These are phyloP conservation scores for Penicillium canariense DNA, from an alignment of 495 filamentous ascomycete genomes.

Conservation along the genomic window DNA sequence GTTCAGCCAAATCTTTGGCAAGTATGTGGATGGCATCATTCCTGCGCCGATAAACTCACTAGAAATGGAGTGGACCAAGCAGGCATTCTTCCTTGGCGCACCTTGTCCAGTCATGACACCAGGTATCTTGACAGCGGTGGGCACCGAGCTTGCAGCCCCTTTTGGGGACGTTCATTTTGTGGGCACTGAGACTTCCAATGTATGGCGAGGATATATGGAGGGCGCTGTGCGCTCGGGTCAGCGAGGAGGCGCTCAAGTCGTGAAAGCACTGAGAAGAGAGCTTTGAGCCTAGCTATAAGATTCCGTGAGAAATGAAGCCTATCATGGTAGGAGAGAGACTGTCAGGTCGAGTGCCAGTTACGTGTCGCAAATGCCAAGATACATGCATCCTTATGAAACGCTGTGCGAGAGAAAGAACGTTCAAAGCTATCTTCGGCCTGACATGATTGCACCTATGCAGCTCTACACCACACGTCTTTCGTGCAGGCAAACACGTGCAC, in stretches of 20 bases:
- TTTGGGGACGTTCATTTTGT: constrained; percentile 46
- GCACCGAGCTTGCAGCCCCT: constrained; percentile 19
- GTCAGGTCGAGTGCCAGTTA: too few relatives aligned
- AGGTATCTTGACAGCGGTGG: constrained; percentile 23
- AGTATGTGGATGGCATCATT: constrained; percentile 4
- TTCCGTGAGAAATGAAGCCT: too few relatives aligned
- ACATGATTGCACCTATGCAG: too few relatives aligned
- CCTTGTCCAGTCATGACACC: constrained; percentile 26
- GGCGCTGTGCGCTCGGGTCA: constrained; percentile 41
- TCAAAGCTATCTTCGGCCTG: too few relatives aligned
- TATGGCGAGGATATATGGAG: constrained; percentile 53
- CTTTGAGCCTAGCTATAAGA: too few relatives aligned
- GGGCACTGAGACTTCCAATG: constrained; percentile 42
- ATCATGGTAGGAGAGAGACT: too few relatives aligned
- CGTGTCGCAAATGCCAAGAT: too few relatives aligned
- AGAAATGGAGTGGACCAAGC: constrained; percentile 30
- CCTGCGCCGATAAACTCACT: constrained; percentile 15
- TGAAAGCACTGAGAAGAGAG: constrained; percentile 2
- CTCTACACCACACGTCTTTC: too few relatives aligned
- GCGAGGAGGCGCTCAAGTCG: constrained; percentile 38
- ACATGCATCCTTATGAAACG: too few relatives aligned
- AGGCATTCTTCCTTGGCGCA: constrained; percentile 25
- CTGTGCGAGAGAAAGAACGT: too few relatives aligned
- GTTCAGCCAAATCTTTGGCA: constrained; percentile 9
- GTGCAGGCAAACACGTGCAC: too few relatives aligned